Percentiles rank a stretch among this genome's conserved stretches.
Evolutionary conservation across 208 protist species (phyloP).

Genomic region (Leishmania aethiopica): DNA sequence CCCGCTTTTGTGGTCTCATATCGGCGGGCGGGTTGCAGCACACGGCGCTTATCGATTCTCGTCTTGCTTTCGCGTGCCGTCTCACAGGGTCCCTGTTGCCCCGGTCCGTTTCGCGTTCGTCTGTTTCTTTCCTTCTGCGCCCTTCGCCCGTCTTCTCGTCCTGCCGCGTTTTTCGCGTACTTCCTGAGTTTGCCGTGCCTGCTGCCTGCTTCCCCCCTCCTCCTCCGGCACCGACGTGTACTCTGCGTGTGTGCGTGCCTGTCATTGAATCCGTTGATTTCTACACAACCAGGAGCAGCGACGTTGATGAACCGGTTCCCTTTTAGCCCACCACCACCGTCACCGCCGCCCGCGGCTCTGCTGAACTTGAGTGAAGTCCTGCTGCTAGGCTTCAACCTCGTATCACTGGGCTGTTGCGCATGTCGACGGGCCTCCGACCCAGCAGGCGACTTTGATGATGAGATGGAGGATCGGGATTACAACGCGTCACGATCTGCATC

Average conservation of each 20-base stretch:
- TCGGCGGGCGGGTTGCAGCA: background rate
- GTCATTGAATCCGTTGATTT: background rate
- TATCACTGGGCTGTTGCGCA: constrained; percentile 20
- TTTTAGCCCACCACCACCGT: background rate
- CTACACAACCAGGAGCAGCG: background rate
- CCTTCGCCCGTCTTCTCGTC: background rate
- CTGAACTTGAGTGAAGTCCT: constrained; percentile 12
- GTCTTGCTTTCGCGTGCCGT: background rate
- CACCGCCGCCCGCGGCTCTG: background rate
- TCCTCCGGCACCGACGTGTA: background rate
- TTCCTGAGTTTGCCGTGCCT: background rate
- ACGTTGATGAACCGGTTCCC: background rate
- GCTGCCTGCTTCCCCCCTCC: background rate
- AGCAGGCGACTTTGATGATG: background rate
- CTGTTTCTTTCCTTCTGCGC: background rate
- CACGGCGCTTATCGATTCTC: background rate
- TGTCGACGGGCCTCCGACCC: background rate
- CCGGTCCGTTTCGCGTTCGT: too few species aligned
- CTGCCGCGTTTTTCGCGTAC: background rate
- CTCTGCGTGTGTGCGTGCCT: background rate
- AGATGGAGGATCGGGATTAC: background rate
- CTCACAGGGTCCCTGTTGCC: background rate
- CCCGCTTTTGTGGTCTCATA: background rate
- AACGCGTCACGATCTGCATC: background rate
- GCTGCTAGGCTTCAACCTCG: constrained; percentile 12